Conservation (phyloP, 2,329 filamentous ascomycete species). For the Talaromyces sp. region DNA sequence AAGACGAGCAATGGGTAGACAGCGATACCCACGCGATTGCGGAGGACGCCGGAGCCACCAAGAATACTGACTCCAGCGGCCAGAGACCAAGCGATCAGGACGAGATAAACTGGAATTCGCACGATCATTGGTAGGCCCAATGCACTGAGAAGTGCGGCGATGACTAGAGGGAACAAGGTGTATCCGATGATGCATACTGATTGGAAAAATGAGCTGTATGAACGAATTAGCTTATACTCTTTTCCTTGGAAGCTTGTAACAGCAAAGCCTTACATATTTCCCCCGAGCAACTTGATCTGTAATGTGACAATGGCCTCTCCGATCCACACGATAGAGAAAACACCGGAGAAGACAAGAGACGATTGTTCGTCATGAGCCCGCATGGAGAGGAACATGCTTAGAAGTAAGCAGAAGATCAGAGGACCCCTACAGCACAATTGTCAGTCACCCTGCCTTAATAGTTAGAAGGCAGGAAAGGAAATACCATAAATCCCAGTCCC, state of each 20-base stretch:
- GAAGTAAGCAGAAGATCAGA: slow-evolving; percentile 84
- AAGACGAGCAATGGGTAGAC: slow-evolving; percentile 95
- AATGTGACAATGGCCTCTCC: slow-evolving; percentile 95
- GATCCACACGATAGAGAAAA: slow-evolving; percentile 96
- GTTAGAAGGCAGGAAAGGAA: background rate
- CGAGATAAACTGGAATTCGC: slow-evolving; percentile 84
- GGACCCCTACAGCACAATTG: slow-evolving; percentile 64
- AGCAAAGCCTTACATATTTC: slow-evolving; percentile 77
- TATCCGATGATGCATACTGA: slow-evolving; percentile 98
- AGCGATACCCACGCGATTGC: slow-evolving; percentile 88
- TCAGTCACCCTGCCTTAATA: background rate
- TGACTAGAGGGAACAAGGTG: slow-evolving; percentile 93
- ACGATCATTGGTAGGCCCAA: slow-evolving; percentile 74
- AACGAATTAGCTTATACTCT: slow-evolving; percentile 14
- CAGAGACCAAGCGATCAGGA: slow-evolving; percentile 87
- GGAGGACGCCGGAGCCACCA: slow-evolving; percentile 90
- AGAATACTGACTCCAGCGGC: slow-evolving; percentile 95
- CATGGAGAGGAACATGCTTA: slow-evolving; percentile 85
- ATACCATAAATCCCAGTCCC: slow-evolving; percentile 95
- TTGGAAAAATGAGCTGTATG: slow-evolving; percentile 85
- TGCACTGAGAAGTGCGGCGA: slow-evolving; percentile 86
- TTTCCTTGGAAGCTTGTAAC: slow-evolving; percentile 6
- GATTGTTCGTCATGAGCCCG: slow-evolving; percentile 76
- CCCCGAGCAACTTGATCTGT: slow-evolving; percentile 93
- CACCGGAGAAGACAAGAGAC: slow-evolving; percentile 87